Evolutionary conservation across 352 stramenopile genomes (phyloP).

Genomic region (Pythium oligandrum): DNA sequence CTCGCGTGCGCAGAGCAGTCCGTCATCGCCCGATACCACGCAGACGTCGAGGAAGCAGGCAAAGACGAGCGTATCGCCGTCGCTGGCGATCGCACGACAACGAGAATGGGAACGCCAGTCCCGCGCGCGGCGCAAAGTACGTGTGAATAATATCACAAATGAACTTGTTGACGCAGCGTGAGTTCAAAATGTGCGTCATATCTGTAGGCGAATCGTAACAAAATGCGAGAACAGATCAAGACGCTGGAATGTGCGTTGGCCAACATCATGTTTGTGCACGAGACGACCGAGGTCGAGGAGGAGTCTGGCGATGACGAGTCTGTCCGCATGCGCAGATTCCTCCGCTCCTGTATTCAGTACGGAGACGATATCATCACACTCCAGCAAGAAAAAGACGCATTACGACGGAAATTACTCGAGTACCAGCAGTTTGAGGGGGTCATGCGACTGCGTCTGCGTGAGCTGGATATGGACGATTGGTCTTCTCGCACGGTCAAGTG

Average conservation of each 20-base stretch:
- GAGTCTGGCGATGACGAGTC: not conserved
- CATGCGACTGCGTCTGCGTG: conserved; percentile 1
- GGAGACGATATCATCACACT: not conserved
- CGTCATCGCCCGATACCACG: no score
- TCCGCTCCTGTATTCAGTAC: not conserved
- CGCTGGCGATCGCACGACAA: no score
- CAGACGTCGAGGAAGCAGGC: no score
- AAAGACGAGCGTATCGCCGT: no score
- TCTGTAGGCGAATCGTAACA: not conserved
- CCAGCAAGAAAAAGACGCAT: not conserved
- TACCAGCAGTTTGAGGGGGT: not conserved
- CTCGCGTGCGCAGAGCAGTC: no score
- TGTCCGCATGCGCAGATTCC: not conserved
- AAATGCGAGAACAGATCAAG: conserved; percentile 6
- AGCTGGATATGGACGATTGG: conserved; percentile 6
- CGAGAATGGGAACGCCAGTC: no score
- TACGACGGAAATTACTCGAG: not conserved
- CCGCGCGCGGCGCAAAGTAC: no score
- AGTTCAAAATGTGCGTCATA: no score
- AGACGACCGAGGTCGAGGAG: not conserved
- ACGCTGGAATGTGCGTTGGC: conserved; percentile 4
- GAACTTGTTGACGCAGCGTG: no score
- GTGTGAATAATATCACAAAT: no score
- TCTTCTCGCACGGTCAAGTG: not conserved
- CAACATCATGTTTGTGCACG: not conserved